Conservation (phyloP, 2,329 filamentous ascomycete species). For the Chaetomiaceae sp. region DNA sequence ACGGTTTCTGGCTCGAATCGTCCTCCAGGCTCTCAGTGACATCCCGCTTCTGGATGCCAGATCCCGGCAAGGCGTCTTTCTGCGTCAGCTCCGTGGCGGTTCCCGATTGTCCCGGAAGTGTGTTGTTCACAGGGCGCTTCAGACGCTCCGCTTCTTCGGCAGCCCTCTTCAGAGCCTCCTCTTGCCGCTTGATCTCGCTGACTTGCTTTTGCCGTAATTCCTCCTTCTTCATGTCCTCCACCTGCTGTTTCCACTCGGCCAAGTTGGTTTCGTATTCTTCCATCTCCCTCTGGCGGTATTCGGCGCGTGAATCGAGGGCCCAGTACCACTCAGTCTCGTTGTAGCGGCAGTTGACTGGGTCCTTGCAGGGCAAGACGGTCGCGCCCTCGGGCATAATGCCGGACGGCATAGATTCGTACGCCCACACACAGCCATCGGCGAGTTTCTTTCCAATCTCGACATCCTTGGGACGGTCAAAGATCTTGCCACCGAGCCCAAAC, state of each 20-base stretch:
- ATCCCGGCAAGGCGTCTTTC: background rate
- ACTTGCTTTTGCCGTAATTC: constrained; percentile 23
- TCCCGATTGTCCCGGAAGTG: background rate
- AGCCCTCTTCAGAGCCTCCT: constrained; percentile 8
- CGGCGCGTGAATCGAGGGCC: constrained; percentile 42
- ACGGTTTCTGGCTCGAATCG: constrained; percentile 16
- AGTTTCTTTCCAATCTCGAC: constrained; percentile 59
- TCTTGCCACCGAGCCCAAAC: constrained; percentile 60
- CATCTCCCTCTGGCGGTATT: constrained; percentile 40
- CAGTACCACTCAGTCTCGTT: constrained; percentile 48
- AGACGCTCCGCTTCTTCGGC: background rate
- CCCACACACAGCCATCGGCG: constrained; percentile 67
- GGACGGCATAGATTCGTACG: constrained; percentile 54
- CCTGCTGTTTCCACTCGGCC: constrained; percentile 37
- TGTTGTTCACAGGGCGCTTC: constrained; percentile 6
- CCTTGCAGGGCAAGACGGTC: constrained; percentile 45
- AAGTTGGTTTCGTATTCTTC: constrained; percentile 36
- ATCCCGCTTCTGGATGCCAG: constrained; percentile 1
- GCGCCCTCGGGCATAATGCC: constrained; percentile 63
- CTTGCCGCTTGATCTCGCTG: constrained; percentile 16
- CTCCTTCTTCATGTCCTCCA: constrained; percentile 30
- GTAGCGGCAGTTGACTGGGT: constrained; percentile 46
- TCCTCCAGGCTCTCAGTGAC: background rate
- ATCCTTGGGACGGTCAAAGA: constrained; percentile 55
- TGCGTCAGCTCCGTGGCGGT: background rate